phyloP scores from a whole-genome alignment of 1,284 basidiomycete genomes.

The Ustilago cynodontis region DNA sequence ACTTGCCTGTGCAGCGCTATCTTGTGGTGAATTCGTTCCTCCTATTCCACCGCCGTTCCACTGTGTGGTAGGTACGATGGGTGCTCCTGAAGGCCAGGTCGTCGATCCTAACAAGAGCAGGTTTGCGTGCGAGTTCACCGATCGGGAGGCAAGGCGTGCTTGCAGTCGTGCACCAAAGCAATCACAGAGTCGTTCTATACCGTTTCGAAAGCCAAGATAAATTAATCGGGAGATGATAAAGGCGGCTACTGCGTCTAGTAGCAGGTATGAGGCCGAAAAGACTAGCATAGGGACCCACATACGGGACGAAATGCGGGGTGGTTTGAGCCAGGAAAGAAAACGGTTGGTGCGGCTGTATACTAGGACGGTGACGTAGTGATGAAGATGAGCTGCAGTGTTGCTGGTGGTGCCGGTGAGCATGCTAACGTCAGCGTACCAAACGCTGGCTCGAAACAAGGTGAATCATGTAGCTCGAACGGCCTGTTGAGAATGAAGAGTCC shows the following conservation, averaged over 20 bases:
- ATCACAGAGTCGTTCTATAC: conserved; percentile 22
- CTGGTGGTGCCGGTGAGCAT: conserved; percentile 10
- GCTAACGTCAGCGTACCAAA: conserved; percentile 5
- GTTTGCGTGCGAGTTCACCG: conserved; percentile 5
- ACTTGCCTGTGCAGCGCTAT: conserved; percentile 1
- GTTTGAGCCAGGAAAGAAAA: neutral
- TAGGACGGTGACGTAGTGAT: neutral
- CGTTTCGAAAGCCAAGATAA: conserved; percentile 31
- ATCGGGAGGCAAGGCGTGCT: conserved; percentile 17
- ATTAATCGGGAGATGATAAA: conserved; percentile 43
- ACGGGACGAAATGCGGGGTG: conserved; percentile 1
- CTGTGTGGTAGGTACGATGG: conserved; percentile 32
- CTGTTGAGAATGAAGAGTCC: neutral
- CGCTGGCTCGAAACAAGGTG: neutral
- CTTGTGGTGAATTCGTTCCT: conserved; percentile 30
- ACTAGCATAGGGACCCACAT: conserved; percentile 39
- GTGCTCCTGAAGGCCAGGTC: conserved; percentile 30
- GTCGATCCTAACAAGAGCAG: conserved; percentile 27
- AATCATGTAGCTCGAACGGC: conserved; percentile 1
- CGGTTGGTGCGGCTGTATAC: neutral
- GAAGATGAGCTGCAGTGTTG: neutral
- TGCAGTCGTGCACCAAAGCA: conserved; percentile 32
- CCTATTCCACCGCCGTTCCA: conserved; percentile 50
- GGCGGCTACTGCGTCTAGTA: conserved; percentile 40
- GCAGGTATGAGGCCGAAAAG: conserved; percentile 41